Base-by-base conservation (phyloP, 73 alveolate species). In the Blepharisma japonicum region DNA sequence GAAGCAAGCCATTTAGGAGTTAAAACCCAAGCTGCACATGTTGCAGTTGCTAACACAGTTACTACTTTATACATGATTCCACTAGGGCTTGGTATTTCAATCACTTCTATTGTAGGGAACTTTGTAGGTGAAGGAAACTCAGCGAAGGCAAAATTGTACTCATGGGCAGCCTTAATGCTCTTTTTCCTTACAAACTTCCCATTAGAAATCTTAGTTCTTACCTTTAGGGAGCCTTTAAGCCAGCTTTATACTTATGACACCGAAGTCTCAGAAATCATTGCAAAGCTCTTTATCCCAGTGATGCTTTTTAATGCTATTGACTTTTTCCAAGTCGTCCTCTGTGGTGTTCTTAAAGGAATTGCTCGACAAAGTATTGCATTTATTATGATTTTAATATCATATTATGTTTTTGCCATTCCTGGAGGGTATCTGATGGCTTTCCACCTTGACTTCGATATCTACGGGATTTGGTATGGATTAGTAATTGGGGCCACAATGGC, bases 1-100 rank as follows among this genome's bases (percentile, higher is more conserved):
- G 21, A 77, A 6, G 81, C 86, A 8, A 78, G 83, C 11, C 47
- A 27, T 27, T 38, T 83, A 14, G 50, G 77, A 4, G 82, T 68
- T 7, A 76, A 66, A 11, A 56, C 81, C 1, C 45, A 68, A 61
- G 90, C 82, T 7, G 61, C 86, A 39, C 72, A 83, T 42, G 90
- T 83, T 45, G 66, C 71, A 7, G 55, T 83, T 54, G 20, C 78
- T 6, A 61, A 77, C 18, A 48, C 50, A 6, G 18, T 83, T 45
- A 49, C 61, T 55, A 6, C 56, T 8, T 20, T 46, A 6, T 76
- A 55, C 53, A 45, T 48, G 56, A 55, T 77, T 6, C 78, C 89
- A 0, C 53, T 46, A 8, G 85, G 85, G 21, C 56, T 82, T 7
- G 9, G 77, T 7, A 38, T 25, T 14, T 42, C 85, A 21, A 54